These are phyloP conservation scores for Calonectria crousiana DNA, from an alignment of 2,329 filamentous ascomycete species.

Conservation along the genomic window DNA sequence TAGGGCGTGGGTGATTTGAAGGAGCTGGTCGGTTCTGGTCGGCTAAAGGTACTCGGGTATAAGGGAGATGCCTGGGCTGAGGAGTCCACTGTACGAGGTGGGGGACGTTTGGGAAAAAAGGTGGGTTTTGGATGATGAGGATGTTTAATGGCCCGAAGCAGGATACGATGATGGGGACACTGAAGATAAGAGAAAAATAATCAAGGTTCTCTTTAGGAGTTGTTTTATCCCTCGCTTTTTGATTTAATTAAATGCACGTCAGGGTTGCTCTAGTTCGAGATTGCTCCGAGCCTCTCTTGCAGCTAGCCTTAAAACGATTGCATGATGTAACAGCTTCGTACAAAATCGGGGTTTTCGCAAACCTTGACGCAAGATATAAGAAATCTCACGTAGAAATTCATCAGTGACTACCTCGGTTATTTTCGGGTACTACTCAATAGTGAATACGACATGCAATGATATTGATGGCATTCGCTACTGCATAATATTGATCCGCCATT, in stretches of 20 bases:
- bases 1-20: constrained; percentile 27
- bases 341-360: not conserved
- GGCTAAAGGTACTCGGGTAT: constrained; percentile 41
- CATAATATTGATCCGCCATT: not conserved
- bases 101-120: not conserved
- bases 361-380: not conserved
- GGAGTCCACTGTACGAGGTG: not conserved
- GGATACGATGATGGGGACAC: not conserved
- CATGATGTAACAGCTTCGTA: not conserved
- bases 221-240: not conserved
- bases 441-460: not conserved
- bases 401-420: not conserved
- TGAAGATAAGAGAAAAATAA: not conserved
- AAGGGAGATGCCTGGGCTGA: constrained; percentile 29
- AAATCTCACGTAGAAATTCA: not conserved
- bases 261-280: not conserved
- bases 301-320: not conserved
- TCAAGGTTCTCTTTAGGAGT: not conserved
- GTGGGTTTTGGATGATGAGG: not conserved
- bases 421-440: not conserved
- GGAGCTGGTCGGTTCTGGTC: constrained; percentile 40
- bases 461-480: not conserved
- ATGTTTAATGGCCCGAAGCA: not conserved
- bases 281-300: not conserved
- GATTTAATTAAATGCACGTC: not conserved